Evolutionary conservation across 768 basidiomycete genomes (phyloP).

Genomic region (Xerocomellus chrysenteron): DNA sequence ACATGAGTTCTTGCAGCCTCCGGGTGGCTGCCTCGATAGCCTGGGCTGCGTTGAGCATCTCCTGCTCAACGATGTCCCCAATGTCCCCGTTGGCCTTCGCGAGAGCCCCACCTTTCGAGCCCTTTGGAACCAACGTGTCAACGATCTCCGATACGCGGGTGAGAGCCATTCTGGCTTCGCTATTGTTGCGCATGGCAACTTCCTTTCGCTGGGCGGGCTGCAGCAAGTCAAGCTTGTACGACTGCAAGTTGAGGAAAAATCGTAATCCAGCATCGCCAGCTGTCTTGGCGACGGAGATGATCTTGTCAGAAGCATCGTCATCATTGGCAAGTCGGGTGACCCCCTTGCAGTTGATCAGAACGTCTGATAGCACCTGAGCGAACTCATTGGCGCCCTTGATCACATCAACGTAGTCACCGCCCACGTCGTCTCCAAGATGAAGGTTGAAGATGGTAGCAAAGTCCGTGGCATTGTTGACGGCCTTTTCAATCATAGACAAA

Average conservation of each 20-base stretch:
- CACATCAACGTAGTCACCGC: constrained; percentile 95
- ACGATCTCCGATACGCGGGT: constrained; percentile 84
- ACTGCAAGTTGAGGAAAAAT: constrained; percentile 94
- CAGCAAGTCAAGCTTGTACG: constrained; percentile 86
- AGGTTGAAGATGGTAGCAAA: constrained; percentile 95
- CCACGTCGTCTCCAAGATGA: constrained; percentile 79
- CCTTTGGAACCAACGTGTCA: constrained; percentile 84
- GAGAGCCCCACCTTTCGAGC: constrained; percentile 63
- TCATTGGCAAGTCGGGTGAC: constrained; percentile 89
- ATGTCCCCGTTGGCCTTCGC: constrained; percentile 87
- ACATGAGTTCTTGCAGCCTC: constrained; percentile 88
- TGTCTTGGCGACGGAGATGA: constrained; percentile 77
- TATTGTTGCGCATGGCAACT: constrained; percentile 86
- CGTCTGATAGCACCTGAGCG: constrained; percentile 90
- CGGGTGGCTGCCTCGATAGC: constrained; percentile 93
- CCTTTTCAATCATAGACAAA: constrained; percentile 97
- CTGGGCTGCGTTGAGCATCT: constrained; percentile 90
- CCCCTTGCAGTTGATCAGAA: constrained; percentile 91
- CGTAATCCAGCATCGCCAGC: constrained; percentile 88
- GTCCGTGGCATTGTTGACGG: constrained; percentile 90
- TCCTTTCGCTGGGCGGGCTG: constrained; percentile 75
- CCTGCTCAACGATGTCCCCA: constrained; percentile 93
- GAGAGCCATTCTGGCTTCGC: constrained; percentile 79
- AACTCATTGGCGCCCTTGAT: constrained; percentile 98
- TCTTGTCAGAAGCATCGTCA: constrained; percentile 90